phyloP scores from a whole-genome alignment of 129 eudicot species.

The Calendula officinalis region DNA sequence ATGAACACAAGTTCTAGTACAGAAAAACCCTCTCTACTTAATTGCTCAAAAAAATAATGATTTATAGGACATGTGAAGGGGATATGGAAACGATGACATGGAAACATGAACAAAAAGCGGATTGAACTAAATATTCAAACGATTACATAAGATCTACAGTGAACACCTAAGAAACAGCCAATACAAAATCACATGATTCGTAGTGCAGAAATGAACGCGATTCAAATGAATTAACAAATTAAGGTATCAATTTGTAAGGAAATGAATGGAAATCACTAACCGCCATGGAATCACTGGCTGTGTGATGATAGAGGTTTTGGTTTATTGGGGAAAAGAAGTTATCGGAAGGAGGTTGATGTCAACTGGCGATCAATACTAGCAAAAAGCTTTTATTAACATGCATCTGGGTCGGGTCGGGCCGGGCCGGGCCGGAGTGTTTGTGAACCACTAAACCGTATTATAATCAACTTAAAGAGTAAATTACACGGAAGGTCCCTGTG shows the following conservation, averaged over 20 bases:
- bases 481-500: no score
- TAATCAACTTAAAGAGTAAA: no score
- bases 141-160: conserved; percentile 6
- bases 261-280: conserved; percentile 19
- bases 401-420: conserved; percentile 3
- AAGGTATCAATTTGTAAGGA: not conserved
- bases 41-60: not conserved
- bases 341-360: conserved; percentile 15
- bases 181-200: conserved; percentile 13
- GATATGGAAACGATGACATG: not conserved
- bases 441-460: no score
- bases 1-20: not conserved
- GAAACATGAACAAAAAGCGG: not conserved
- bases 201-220: conserved; percentile 1
- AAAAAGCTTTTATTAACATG: conserved; percentile 13
- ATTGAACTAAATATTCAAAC: not conserved
- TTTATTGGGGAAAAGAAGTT: conserved; percentile 12
- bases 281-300: conserved; percentile 21
- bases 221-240: not conserved
- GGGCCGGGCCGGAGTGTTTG: no score
- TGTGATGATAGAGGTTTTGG: conserved; percentile 2
- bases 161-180: conserved; percentile 10
- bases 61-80: not conserved
- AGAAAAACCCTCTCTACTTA: not conserved
- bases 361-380: not conserved